Evolutionary conservation across 2,329 filamentous ascomycete species (phyloP), one percentile per base, ranked within the genome.

Genomic region (Penicillium hesseltinei): DNA sequence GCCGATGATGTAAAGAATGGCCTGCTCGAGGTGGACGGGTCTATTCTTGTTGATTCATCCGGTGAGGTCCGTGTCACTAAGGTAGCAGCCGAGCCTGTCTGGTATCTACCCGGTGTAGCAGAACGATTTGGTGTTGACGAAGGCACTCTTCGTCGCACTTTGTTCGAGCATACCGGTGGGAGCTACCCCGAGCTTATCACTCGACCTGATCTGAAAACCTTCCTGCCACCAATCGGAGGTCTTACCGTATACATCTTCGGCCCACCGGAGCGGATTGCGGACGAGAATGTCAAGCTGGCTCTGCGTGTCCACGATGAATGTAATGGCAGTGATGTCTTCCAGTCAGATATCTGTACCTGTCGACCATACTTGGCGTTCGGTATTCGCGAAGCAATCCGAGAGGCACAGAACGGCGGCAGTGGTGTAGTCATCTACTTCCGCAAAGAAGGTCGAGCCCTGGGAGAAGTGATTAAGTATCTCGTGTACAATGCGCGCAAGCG

Each of bases 391-490:
- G 94, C 94, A 13, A 93, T 99, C 66, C 96, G 95, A 71, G 92
- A 97, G 77, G 94, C 94, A 11, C 94, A 97, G 73, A 91, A 89
- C 56, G 93, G 93, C 52, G 93, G 93, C 47, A 93, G 89, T 66
- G 93, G 93, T 56, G 91, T 97, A 23, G 94, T 97, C 53, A 97
- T 97, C 73, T 99, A 99, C 75, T 99, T 97, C 84, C 87, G 94
- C 66, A 99, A 99, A 75, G 94, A 99, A 79, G 94, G 94, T 33
- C 85, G 94, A 65, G 94, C 93, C 38, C 80, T 97, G 7, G 94
- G 94, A 52, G 94, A 99, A 75, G 94, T 99, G 31, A 96, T 92
- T 53, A 97, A 97, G 70, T 88, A 88, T 62, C 76, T 88, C 73
- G 92, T 96, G 70, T 84, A 81, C 66, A 80, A 80, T 62, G 78